A percentile compares a stretch with the other conserved stretches of the same genome.
These are phyloP conservation scores for Rosa lucieae DNA, from an alignment of 306 rosid genomes.

Conservation along the genomic window DNA sequence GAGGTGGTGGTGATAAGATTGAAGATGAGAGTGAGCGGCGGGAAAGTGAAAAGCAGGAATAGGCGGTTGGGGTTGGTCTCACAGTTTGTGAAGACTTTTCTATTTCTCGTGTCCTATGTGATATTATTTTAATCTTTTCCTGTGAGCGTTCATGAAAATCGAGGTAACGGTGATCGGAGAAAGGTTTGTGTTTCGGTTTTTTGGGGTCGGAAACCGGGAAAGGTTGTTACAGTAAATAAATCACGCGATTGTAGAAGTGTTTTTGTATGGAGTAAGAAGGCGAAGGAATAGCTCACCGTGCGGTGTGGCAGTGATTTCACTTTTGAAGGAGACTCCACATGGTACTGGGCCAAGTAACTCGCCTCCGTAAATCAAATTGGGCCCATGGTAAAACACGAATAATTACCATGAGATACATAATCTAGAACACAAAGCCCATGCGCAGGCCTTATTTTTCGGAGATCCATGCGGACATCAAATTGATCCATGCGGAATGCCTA, in stretches of 20 bases:
- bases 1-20: slow-evolving; percentile 2
- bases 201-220: slow-evolving; percentile 2
- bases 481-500: no score
- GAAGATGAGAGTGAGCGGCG: slow-evolving; percentile 33
- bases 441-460: no score
- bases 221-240: neutral
- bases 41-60: slow-evolving; percentile 17
- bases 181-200: neutral
- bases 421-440: no score
- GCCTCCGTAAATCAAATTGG: neutral
- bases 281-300: neutral
- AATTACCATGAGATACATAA: no score
- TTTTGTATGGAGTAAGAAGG: neutral
- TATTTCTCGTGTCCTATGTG: neutral
- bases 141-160: neutral
- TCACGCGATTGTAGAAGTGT: neutral
- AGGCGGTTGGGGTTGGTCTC: neutral
- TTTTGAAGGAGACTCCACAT: neutral
- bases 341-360: neutral
- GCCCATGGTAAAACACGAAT: neutral
- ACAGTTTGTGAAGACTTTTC: neutral
- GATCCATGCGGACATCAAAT: no score
- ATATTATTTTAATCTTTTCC: neutral
- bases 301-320: neutral
- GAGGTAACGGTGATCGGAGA: neutral